These are phyloP conservation scores for Backusella australiensis DNA, from an alignment of 192 early-diverging fungal genomes.

Conservation along the genomic window DNA sequence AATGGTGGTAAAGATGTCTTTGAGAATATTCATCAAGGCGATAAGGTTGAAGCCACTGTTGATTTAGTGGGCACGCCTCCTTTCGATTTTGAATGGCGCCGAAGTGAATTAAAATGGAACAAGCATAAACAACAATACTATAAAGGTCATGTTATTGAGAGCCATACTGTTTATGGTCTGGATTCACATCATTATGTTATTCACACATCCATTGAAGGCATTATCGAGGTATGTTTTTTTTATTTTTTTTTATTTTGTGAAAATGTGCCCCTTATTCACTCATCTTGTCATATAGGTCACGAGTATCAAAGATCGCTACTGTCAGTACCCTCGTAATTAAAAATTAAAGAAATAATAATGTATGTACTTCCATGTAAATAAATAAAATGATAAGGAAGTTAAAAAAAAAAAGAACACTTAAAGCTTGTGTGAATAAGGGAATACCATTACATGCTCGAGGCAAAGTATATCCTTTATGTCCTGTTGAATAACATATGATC, in stretches of 20 bases:
- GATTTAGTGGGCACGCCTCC: constrained; percentile 44
- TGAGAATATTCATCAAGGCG: constrained; percentile 43
- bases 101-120: constrained; percentile 40
- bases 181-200: constrained; percentile 35
- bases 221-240: constrained; percentile 30
- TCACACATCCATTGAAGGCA: constrained; percentile 39
- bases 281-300: constrained; percentile 16
- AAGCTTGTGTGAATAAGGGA: too few species aligned
- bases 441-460: too few species aligned
- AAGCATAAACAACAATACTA: constrained; percentile 24
- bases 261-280: not conserved
- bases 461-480: too few species aligned
- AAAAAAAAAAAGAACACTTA: too few species aligned
- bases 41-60: constrained; percentile 39
- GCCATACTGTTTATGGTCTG: constrained; percentile 34
- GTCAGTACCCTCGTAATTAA: constrained; percentile 30
- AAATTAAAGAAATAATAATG: not conserved
- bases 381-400: not conserved
- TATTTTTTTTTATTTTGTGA: not conserved
- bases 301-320: constrained; percentile 35
- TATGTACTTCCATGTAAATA: not conserved
- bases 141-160: constrained; percentile 39
- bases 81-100: constrained; percentile 45
- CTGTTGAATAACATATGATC: too few species aligned
- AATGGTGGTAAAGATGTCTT: constrained; percentile 43